Evolutionary conservation across 352 stramenopile genomes (phyloP).

Genomic region (Phytophthora macrochlamydospora): DNA sequence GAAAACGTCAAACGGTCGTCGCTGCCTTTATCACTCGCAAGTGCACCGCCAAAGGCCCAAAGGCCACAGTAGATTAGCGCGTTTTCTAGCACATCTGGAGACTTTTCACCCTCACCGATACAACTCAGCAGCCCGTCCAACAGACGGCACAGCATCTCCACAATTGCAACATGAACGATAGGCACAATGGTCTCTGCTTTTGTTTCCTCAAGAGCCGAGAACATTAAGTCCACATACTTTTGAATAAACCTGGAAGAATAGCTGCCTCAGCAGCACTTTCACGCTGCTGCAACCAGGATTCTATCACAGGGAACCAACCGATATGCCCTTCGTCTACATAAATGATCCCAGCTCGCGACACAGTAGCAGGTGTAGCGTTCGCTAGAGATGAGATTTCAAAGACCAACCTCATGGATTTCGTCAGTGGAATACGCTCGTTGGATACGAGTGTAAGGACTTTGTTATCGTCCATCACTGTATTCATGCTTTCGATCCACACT

Average conservation of each 20-base stretch:
- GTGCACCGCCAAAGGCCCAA: conserved; percentile 95
- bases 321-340: conserved; percentile 95
- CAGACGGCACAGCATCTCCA: conserved; percentile 93
- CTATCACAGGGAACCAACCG: conserved; percentile 93
- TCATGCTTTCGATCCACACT: conserved; percentile 95
- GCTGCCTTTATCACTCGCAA: conserved; percentile 86
- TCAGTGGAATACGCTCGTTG: conserved; percentile 97
- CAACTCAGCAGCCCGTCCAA: conserved; percentile 91
- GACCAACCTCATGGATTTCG: conserved; percentile 95
- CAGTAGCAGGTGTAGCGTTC: conserved; percentile 95
- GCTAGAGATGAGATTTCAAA: conserved; percentile 98
- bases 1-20: conserved; percentile 70
- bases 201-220: conserved; percentile 67
- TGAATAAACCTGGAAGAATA: conserved; percentile 90
- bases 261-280: conserved; percentile 83
- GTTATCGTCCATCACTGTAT: conserved; percentile 93
- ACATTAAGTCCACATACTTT: conserved; percentile 94
- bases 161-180: conserved; percentile 58
- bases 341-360: conserved; percentile 96
- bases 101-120: conserved; percentile 85
- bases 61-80: conserved; percentile 95
- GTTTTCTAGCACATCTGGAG: conserved; percentile 91
- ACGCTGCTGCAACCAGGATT: conserved; percentile 92
- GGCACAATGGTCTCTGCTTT: conserved; percentile 69
- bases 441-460: conserved; percentile 97